Evolutionary conservation across 1,139 yeast genomes (phyloP).

Genomic region (Zygosaccharomyces sapae): DNA sequence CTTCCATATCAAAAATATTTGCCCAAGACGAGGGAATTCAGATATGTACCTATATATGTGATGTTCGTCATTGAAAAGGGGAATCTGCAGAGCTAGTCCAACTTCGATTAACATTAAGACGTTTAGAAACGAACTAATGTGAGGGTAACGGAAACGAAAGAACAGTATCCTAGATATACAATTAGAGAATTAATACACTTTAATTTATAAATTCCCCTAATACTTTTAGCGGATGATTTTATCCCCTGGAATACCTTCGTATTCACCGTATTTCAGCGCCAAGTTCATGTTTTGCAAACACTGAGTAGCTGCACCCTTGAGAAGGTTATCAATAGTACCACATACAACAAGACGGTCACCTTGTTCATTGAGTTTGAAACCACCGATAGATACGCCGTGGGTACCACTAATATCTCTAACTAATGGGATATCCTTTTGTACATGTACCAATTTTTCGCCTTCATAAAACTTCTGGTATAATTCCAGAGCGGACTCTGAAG

Average conservation of each 20-base stretch:
- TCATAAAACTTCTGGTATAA: constrained; percentile 84
- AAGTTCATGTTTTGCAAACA: constrained; percentile 93
- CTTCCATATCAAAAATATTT: constrained; percentile 31
- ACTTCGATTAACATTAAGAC: neutral
- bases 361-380: constrained; percentile 84
- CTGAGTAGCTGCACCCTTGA: constrained; percentile 98
- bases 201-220: neutral
- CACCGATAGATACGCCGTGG: constrained; percentile 93
- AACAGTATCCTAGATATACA: neutral
- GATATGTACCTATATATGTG: neutral
- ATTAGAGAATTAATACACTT: neutral
- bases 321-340: constrained; percentile 89
- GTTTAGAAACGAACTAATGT: neutral
- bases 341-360: constrained; percentile 90
- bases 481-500: constrained; percentile 78
- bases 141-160: neutral
- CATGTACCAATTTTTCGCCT: constrained; percentile 79
- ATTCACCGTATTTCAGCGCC: constrained; percentile 86
- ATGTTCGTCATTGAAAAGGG: neutral
- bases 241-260: constrained; percentile 79
- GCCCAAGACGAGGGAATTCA: neutral
- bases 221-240: constrained; percentile 20
- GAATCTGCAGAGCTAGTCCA: neutral
- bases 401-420: constrained; percentile 89
- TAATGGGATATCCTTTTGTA: constrained; percentile 61